Base-by-base conservation (phyloP, 225 moss, liverwort and hornwort genomes). In the Pleurozium schreberi region DNA sequence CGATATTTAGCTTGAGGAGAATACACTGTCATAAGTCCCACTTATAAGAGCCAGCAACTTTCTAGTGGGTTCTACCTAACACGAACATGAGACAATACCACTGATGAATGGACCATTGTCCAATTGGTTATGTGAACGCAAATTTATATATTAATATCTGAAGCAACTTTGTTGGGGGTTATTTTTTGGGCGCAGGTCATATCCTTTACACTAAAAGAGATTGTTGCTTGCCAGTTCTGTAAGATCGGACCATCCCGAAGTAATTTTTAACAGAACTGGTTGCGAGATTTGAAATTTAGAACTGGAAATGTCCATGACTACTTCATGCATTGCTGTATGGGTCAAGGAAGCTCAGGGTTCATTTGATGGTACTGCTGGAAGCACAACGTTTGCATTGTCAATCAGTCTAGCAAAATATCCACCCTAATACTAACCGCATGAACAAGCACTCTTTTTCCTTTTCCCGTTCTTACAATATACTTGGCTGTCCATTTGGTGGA, bases 131-230 rank as follows among this genome's bases (percentile, higher is more conserved):
- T 73, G 31, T 59, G 66, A 78, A 53, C 31, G 57, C 42, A 71
- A 81, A 69, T 59, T 28, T 81, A 43, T 43, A 36, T 65, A 27
- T 43, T 45, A 55, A 13, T n/a, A 65, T 83, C 87, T 90, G 38
- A 92, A 69, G 67, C 63, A 85, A 85, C 58, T 62, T 76, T 90
- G 38, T 90, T 45, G 71, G 89, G 60, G 55, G 85, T 23, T 70
- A 45, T 34, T 36, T 86, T 79, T 77, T 83, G 85, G 90, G 85
- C 90, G 97, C 98, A 97, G 98, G 97, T 96, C 98, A 97, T 99
- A 96, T 97, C 97, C 97, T 99, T 92, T 84, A 82, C 66, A 84
- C 74, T 85, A 62, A 81, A 52, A 90, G 47, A 81, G 61, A 63
- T 50, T 77, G 66, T 92, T 62, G 58, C 43, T 80, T 79, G 34